Evolutionary conservation across 2,329 filamentous ascomycete genomes (phyloP), one percentile per base, ranked within the genome.

Genomic region (Rasamsonia emersonii): DNA sequence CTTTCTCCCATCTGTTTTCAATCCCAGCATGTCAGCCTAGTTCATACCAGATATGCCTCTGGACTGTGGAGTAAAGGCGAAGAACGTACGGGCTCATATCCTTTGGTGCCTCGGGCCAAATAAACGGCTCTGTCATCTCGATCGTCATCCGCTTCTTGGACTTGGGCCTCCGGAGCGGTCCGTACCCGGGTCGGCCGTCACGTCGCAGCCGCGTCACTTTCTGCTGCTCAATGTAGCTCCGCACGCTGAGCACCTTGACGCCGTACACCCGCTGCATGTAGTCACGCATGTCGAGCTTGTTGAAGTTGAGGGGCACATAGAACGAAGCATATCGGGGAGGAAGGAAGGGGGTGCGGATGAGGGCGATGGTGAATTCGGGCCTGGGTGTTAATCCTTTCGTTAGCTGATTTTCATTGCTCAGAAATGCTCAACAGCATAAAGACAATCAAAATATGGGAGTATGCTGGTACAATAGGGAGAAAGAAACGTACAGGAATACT

Each of bases 201-300:
- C 41, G 47, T 10, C 45, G 48, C 46, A 51, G 50, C 32, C 44
- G 73, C 36, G 71, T 72, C 20, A 80, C 58, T 28, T 72, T 74
- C 55, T 77, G 71, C 61, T 80, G 75, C 49, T 83, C 78, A 52
- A 96, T 75, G 53, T 76, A 89, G 32, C 83, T 86, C 40, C 89
- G 82, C 40, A 96, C 77, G 44, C 70, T 70, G 32, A 75, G 65
- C 33, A 80, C 75, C 42, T 79, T 72, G 40, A 96, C 79, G 39
- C 73, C 71, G 70, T 98, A 98, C 25, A 75, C 74, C 59, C 93
- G 79, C 66, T 76, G 83, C 40, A 98, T 79, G 67, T 96, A 98
- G 67, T 95, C 88, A 59, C 86, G 84, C 24, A 98, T 67, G 59
- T 98, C 91, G 61, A 96, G 80, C 66, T 98, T 98, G 70, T 86